Base-by-base conservation (phyloP, 805 yeast species). In the Maudiozyma turicensis region DNA sequence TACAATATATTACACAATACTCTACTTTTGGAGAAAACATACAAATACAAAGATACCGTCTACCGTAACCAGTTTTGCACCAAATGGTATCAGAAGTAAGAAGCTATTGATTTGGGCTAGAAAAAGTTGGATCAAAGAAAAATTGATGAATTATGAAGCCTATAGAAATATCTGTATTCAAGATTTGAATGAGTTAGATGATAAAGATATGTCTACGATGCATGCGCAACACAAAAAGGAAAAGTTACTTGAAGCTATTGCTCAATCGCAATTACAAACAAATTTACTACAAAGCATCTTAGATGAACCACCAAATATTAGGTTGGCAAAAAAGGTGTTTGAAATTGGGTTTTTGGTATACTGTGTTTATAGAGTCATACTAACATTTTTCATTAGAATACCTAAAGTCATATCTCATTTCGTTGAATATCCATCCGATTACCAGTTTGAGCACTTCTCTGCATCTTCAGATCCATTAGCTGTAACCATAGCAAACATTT, bases 391-490 rank as follows among this genome's bases (percentile, higher is more conserved):
- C 0, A 52, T 58, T 3, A 63, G 59, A 44, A 38, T 66, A 0
- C 66, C 71, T 1, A 55, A 58, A 28, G 50, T 63, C 4, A 47
- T 58, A 4, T 30, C 41, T 3, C 63, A 58, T 45, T 45, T 54
- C 8, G 20, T 54, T 2, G 41, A 47, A 15, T 40, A 48, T 47
- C 61, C 65, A 11, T 31, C 44, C 5, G 63, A 62, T 37, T 52
- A 51, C 38, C 32, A 52, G 8, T 57, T 50, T 26, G 57, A 59
- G 30, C 46, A 48, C 47, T 59, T 54, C 40, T 48, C 50, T 13
- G 51, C 52, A 39, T 44, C 40, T 28, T 50, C 64, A 3, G 75
- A 71, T 54, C 74, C 74, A 2, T 46, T 71, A 31, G 72, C 72
- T 7, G 61, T 70, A 3, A 68, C 74, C 1, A 40, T 71, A 1